phyloP scores from a whole-genome alignment of 2,329 filamentous ascomycete genomes.

The Cryoendolithus antarcticus region DNA sequence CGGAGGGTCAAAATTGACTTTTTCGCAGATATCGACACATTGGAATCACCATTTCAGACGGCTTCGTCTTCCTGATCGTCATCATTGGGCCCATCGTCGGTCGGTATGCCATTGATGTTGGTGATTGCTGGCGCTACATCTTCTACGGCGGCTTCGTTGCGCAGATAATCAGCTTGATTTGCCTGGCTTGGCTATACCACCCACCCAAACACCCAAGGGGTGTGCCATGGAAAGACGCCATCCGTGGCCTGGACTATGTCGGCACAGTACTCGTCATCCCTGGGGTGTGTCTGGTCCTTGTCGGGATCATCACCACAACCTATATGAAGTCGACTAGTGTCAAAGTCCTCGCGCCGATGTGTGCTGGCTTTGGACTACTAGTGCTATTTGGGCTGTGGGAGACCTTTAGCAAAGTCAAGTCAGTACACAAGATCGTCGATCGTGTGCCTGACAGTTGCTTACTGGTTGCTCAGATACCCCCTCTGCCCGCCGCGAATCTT shows the following conservation, averaged over 20 bases:
- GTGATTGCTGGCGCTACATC: conserved; percentile 32
- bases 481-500: conserved; percentile 31
- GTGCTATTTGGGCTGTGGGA: no score
- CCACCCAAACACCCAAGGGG: conserved; percentile 27
- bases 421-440: no score
- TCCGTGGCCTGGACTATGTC: conserved; percentile 18
- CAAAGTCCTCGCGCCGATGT: no score
- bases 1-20: no score
- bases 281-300: conserved; percentile 16
- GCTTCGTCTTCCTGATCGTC: conserved; percentile 31
- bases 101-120: conserved; percentile 28
- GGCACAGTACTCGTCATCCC: conserved; percentile 8
- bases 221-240: conserved; percentile 11
- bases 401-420: no score
- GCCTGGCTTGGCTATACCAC: conserved; percentile 29
- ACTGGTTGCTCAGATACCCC: no score
- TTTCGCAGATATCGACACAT: conserved; percentile 10
- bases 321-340: no score
- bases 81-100: conserved; percentile 34
- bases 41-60: conserved; percentile 12
- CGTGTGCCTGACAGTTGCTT: no score
- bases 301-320: no score
- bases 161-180: conserved; percentile 31
- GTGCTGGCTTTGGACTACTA: no score
- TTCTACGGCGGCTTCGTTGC: conserved; percentile 35